These are phyloP conservation scores for Coniochaeta prunicola DNA, from an alignment of 2,329 filamentous ascomycete species.

Conservation along the genomic window DNA sequence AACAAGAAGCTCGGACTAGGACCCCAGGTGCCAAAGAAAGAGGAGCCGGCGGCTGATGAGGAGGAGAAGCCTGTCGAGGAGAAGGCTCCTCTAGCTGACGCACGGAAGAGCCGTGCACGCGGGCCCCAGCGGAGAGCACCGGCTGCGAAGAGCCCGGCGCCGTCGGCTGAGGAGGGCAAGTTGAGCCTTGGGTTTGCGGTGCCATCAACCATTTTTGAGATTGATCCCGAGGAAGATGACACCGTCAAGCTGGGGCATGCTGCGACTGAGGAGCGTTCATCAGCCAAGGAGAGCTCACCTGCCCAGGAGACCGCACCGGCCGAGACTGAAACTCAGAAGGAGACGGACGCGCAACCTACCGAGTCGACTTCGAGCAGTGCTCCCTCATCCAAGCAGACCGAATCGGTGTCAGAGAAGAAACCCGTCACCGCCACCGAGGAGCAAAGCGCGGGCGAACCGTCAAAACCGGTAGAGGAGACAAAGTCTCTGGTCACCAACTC, in stretches of 20 bases:
- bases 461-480: slow-evolving; percentile 7
- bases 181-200: slow-evolving; percentile 38
- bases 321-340: slow-evolving; percentile 5
- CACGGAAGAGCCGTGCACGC: slow-evolving; percentile 81
- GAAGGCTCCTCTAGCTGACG: slow-evolving; percentile 77
- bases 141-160: slow-evolving; percentile 19
- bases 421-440: neutral
- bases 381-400: too few relatives aligned
- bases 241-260: slow-evolving; percentile 25
- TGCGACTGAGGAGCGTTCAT: neutral
- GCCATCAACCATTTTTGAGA: slow-evolving; percentile 42
- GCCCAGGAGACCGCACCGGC: slow-evolving; percentile 1
- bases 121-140: slow-evolving; percentile 60
- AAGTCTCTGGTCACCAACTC: slow-evolving; percentile 33
- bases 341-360: neutral
- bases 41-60: slow-evolving; percentile 50
- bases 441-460: neutral
- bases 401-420: neutral
- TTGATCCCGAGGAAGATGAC: slow-evolving; percentile 42
- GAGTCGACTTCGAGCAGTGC: neutral
- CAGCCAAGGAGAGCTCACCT: neutral
- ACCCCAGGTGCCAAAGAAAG: slow-evolving; percentile 72
- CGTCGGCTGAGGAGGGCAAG: slow-evolving; percentile 19
- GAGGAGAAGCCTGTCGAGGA: slow-evolving; percentile 51
- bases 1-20: slow-evolving; percentile 85